Evolutionary conservation across 306 rosid species (phyloP), one percentile per base, ranked within the genome.

Genomic region (Vachellia collinsii): DNA sequence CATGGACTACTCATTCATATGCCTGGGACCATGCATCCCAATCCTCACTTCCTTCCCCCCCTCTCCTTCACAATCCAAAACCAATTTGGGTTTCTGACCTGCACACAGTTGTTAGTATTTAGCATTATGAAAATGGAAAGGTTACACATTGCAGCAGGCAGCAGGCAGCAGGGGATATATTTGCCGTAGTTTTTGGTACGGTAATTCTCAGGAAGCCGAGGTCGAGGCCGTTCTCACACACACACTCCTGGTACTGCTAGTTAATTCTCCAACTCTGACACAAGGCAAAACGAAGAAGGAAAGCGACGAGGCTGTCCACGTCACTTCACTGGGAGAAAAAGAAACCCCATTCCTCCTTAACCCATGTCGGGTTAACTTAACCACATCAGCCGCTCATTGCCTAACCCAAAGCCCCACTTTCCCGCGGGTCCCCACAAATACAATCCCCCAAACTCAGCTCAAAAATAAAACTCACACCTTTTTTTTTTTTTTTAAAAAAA

Each of bases 361-460:
- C 88, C 74, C 62, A 3, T 5, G 25, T 71, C 54, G 70, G 70
- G 77, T 85, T 17, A 81, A 54, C 67, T 85, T 56, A 77, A 81
- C 88, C 77, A 85, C n/a, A 54, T 22, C 61, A 54, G 54, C 69
- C 54, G 70, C 77, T 80, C 65, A 81, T 34, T 77, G 59, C 66
- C 42, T 72, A 65, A 84, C 85, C 77, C 42, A 75, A 75, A 7
- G 25, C n/a, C 61, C 61, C n/a, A 17, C 78, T 36, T 62, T 22
- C 39, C 0, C 53, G 5, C 56, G 22, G 84, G 84, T 74, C 83
- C 87, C 83, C 77, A 4, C 19, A 23, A 5, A 19, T n/a, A 4
- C 58, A 14, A 19, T 43, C 53, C 53, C 59, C 54, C 34, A 76
- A 70, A 58, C 78, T 58, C 70, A 59, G 61, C 83, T 3, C 64